Evolutionary conservation across 129 eudicot species (phyloP), one percentile per base, ranked within the genome.

Genomic region (Daucus carota): DNA sequence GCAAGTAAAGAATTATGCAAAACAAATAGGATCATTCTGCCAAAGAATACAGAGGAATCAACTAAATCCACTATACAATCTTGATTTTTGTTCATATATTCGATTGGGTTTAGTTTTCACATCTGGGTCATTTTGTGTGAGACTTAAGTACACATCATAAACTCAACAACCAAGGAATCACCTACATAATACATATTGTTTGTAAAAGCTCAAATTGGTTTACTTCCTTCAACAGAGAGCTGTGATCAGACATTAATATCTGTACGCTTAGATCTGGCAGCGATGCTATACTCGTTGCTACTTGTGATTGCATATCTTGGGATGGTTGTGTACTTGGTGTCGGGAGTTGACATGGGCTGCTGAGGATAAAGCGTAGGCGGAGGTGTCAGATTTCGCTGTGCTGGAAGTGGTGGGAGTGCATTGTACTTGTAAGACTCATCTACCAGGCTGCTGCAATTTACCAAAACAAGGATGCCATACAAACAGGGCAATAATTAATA

Each of bases 341-440:
- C 97, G 6, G 97, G 98, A 5, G 97, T 90, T 65, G 86, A 87
- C 82, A 93, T 87, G 38, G 98, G 98, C 82, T 87, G 97, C 87
- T 93, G 98, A 36, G 98, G 98, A 76, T 88, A 90, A 60, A 93
- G 96, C n/a, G 98, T 93, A 36, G 97, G 98, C 29, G 98, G 97
- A 29, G 98, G 98, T 14, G 97, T 90, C 76, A 93, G 85, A 78
- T 91, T 90, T 68, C 94, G 96, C 75, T 93, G 98, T 71, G 98
- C 98, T 2, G 97, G 97, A 33, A 93, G 90, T 11, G 97, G 97
- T 28, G 98, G 98, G 70, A 86, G 84, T 29, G 75, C 78, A 48
- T 89, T 92, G 88, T 92, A 86, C 83, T 90, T 90, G 85, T 92
- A 87, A 0, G 83, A 80, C n/a, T 92, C 93, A 47, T 87, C 92